Conservation (phyloP, 129 eudicot species). For the Daucus carota region DH1_v3.0 NC_030384.2:48869501-48870000, state of each 20-base stretch:
- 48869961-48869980: not conserved
- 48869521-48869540: not conserved
- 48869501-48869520: conserved; percentile 41
- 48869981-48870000: too few species aligned
- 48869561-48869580: not conserved
- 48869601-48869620: conserved; percentile 40
- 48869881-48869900: conserved; percentile 72
- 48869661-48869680: conserved; percentile 65
- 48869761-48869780: conserved; percentile 52
- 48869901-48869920: conserved; percentile 74
- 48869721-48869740: conserved; percentile 57
- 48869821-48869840: conserved; percentile 57
- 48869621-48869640: conserved; percentile 48
- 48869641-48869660: conserved; percentile 36
- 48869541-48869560: not conserved
- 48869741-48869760: conserved; percentile 43
- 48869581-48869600: conserved; percentile 15
- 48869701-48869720: conserved; percentile 89
- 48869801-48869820: conserved; percentile 55
- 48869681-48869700: conserved; percentile 69
- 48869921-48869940: not conserved
- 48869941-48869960: not conserved
- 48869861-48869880: conserved; percentile 92
- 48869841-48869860: conserved; percentile 48
- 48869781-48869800: conserved; percentile 58